A percentile compares a stretch with the other conserved stretches of the same genome.
These are phyloP conservation scores for Sphagnum fallax DNA, from an alignment of 228 moss, liverwort and hornwort species.

Conservation along the genomic window DNA sequence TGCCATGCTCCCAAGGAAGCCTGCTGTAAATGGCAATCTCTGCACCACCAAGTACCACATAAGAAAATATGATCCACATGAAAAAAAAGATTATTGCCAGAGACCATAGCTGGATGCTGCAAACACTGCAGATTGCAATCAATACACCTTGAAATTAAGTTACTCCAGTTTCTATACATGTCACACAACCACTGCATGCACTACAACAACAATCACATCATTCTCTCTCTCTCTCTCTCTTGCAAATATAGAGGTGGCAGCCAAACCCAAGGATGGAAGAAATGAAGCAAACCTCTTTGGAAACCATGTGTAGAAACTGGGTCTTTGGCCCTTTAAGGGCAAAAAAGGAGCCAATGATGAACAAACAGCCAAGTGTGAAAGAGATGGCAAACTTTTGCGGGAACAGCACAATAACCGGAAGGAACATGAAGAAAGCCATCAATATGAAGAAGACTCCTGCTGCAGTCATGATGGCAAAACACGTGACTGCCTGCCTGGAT, in stretches of 20 bases:
- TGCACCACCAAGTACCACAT: conserved; percentile 10
- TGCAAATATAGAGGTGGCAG: too few species aligned
- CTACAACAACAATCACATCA: too few species aligned
- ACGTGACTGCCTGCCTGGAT: conserved; percentile 70
- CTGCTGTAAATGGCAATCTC: conserved; percentile 56
- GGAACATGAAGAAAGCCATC: conserved; percentile 78
- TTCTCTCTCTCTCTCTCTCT: too few species aligned
- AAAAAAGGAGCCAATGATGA: conserved; percentile 90
- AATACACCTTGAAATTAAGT: too few species aligned
- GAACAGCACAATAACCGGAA: conserved; percentile 65
- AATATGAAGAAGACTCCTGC: conserved; percentile 87
- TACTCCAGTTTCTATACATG: too few species aligned
- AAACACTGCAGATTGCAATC: too few species aligned
- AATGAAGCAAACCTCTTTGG: conserved; percentile 51
- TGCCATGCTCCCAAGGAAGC: conserved; percentile 65
- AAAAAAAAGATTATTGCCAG: too few species aligned
- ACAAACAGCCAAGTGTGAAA: conserved; percentile 88
- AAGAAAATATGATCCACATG: not conserved
- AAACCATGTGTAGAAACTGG: conserved; percentile 87
- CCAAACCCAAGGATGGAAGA: not conserved
- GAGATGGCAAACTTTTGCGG: conserved; percentile 89
- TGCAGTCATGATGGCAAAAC: conserved; percentile 73
- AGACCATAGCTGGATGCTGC: too few species aligned
- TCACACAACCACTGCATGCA: too few species aligned
- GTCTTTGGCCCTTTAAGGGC: conserved; percentile 91